Conservation (phyloP, 495 filamentous ascomycete genomes). For the Cercophora samala region DNA sequence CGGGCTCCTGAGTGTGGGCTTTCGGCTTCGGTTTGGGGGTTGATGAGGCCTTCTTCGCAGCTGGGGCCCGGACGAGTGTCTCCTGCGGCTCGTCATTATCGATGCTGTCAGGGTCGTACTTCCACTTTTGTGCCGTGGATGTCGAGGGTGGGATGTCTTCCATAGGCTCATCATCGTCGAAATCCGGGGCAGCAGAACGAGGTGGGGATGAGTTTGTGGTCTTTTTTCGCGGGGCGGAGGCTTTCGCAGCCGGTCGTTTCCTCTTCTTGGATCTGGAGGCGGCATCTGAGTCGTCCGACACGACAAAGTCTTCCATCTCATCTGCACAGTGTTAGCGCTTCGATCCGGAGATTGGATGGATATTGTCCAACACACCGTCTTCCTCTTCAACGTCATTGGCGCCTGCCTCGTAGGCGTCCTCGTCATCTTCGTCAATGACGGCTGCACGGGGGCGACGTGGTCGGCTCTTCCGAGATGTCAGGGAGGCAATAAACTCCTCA, state of each 20-base stretch:
- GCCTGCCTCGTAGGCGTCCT: constrained; percentile 62
- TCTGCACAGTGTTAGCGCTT: constrained; percentile 42
- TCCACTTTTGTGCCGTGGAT: constrained; percentile 82
- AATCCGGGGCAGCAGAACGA: constrained; percentile 6
- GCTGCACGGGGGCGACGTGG: constrained; percentile 35
- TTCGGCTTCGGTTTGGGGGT: constrained; percentile 53
- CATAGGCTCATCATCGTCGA: constrained; percentile 42
- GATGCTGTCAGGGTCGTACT: constrained; percentile 73
- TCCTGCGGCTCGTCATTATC: constrained; percentile 51
- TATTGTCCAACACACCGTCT: constrained; percentile 36
- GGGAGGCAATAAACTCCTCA: constrained; percentile 53
- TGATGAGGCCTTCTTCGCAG: constrained; percentile 37
- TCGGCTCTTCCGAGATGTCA: constrained; percentile 34
- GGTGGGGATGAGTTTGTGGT: constrained; percentile 50
- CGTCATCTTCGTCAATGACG: constrained; percentile 51
- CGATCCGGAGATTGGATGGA: constrained; percentile 6
- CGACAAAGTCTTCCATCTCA: constrained; percentile 78
- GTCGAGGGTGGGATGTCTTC: constrained; percentile 47
- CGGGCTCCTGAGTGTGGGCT: constrained; percentile 72
- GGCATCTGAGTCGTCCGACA: constrained; percentile 79
- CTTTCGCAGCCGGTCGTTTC: constrained; percentile 56
- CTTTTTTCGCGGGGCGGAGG: constrained; percentile 55
- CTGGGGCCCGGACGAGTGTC: constrained; percentile 19
- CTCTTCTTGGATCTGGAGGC: constrained; percentile 62
- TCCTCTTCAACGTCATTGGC: constrained; percentile 58